Evolutionary conservation across 1,284 basidiomycete genomes (phyloP), one percentile per base, ranked within the genome.

Genomic region (Ceratobasidium sp.): DNA sequence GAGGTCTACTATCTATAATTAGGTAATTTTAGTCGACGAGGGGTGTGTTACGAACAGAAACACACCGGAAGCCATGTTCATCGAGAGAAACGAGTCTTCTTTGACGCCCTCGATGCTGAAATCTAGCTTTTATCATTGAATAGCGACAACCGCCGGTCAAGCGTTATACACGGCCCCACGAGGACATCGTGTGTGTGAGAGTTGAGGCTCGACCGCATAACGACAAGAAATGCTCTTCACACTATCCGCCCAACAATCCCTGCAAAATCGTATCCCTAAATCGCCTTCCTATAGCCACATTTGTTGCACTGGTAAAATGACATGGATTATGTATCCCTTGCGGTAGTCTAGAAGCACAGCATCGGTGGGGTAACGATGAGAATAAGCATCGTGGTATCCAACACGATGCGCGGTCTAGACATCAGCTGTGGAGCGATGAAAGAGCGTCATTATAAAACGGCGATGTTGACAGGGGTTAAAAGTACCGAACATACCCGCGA

Each of bases 361-460:
- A 63, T 61, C 4, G 51, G 66, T 44, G 66, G 66, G 66, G 66
- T 40, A 56, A 33, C 23, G 70, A 75, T 44, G 71, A n/a, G 40
- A 46, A 42, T 33, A 58, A 40, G 28, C 56, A 40, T 63, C 58
- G 33, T 33, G 61, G 26, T 49, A 46, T 61, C 33, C 26, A 26
- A 44, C 72, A 76, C 60, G 61, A 66, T 66, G 72, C 72, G 49
- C 28, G 72, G 72, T 66, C 72, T 76, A 76, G 72, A 58, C 71
- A 63, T 42, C 42, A 4, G 58, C 61, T 66, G 72, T 76, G 72
- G 72, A 76, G 72, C 72, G 23, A 55, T 51, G 49, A 46, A 73
- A 13, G 20, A 49, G 58, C 72, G 61, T 76, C 72, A 53, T 64
- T 66, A 66, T 66, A 51, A 76, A 60, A 40, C 72, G 13, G n/a